phyloP scores from a whole-genome alignment of 139 green algal genomes.

The Microglena sp. region DNA sequence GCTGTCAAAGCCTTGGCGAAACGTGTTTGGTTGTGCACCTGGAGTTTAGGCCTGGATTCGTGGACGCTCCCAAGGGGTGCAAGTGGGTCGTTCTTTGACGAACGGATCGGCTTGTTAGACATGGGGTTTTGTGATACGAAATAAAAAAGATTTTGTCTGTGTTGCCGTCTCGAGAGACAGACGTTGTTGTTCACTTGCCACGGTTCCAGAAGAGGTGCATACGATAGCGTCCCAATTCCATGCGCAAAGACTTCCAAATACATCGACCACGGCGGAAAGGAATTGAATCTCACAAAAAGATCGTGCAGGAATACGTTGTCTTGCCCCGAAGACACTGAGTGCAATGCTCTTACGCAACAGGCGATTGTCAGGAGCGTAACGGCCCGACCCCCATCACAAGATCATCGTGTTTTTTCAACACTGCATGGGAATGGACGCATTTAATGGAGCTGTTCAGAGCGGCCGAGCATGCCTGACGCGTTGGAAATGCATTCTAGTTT shows the following conservation, averaged over 20 bases:
- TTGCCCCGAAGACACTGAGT: slow-evolving; percentile 29
- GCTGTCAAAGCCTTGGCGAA: too few relatives aligned
- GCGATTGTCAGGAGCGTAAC: background rate
- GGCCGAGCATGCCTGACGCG: slow-evolving; percentile 22
- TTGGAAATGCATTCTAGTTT: too few relatives aligned
- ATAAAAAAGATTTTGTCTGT: slow-evolving; percentile 40
- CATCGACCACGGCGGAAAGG: background rate
- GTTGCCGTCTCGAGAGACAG: slow-evolving; percentile 64
- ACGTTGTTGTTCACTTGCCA: slow-evolving; percentile 84
- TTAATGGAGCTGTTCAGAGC: slow-evolving; percentile 48
- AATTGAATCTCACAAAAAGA: background rate
- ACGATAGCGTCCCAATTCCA: slow-evolving; percentile 5
- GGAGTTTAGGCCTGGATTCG: slow-evolving; percentile 33
- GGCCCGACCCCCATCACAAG: slow-evolving; percentile 22
- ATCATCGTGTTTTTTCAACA: slow-evolving; percentile 81
- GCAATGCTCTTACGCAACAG: slow-evolving; percentile 7
- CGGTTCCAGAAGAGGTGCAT: slow-evolving; percentile 43
- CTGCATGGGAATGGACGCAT: slow-evolving; percentile 59
- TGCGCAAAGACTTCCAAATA: background rate
- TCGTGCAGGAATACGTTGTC: slow-evolving; percentile 18
- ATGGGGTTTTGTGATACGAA: slow-evolving; percentile 57
- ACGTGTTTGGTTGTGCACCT: slow-evolving; percentile 74
- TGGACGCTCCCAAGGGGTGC: background rate
- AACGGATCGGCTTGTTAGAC: slow-evolving; percentile 95
- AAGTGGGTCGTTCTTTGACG: slow-evolving; percentile 87